Conservation (phyloP, 805 yeast species). For the Lachancea dasiensis region DNA sequence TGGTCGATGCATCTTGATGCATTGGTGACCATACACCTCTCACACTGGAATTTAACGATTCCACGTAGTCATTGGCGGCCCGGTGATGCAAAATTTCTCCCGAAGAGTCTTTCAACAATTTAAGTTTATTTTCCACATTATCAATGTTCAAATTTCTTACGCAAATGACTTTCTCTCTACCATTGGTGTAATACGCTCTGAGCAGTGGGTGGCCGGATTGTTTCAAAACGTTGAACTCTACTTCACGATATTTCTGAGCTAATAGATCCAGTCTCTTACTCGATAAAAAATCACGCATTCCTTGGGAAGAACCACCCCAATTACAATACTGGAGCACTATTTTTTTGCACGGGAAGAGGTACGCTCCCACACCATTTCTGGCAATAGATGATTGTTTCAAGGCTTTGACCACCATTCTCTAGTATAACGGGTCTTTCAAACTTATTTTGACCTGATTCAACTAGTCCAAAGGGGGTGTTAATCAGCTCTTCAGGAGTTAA, state of each 20-base stretch:
- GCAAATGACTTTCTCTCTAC: constrained; percentile 56
- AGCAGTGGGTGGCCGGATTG: constrained; percentile 81
- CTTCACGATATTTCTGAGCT: constrained; percentile 56
- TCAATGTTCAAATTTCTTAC: constrained; percentile 63
- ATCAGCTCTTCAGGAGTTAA: too few relatives aligned
- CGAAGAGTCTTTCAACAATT: constrained; percentile 57
- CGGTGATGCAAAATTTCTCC: constrained; percentile 57
- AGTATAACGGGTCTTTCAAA: too few relatives aligned
- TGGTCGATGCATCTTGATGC: constrained; percentile 46
- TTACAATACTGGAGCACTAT: constrained; percentile 80
- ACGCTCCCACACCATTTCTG: constrained; percentile 74
- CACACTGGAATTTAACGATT: constrained; percentile 72
- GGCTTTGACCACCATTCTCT: constrained; percentile 44
- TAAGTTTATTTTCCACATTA: constrained; percentile 59
- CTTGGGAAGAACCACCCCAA: constrained; percentile 92
- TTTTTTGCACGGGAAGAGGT: constrained; percentile 65
- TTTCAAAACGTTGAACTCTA: constrained; percentile 64
- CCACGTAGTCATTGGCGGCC: constrained; percentile 68
- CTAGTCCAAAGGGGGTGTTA: too few relatives aligned
- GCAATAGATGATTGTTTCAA: constrained; percentile 53
- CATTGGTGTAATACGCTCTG: constrained; percentile 48
- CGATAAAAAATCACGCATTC: constrained; percentile 65
- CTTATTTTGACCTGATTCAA: too few relatives aligned
- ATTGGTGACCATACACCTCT: constrained; percentile 98
- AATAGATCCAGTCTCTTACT: constrained; percentile 44